These are phyloP conservation scores for Exophiala alcalophila DNA, from an alignment of 2,329 filamentous ascomycete genomes.

Conservation along the genomic window DNA sequence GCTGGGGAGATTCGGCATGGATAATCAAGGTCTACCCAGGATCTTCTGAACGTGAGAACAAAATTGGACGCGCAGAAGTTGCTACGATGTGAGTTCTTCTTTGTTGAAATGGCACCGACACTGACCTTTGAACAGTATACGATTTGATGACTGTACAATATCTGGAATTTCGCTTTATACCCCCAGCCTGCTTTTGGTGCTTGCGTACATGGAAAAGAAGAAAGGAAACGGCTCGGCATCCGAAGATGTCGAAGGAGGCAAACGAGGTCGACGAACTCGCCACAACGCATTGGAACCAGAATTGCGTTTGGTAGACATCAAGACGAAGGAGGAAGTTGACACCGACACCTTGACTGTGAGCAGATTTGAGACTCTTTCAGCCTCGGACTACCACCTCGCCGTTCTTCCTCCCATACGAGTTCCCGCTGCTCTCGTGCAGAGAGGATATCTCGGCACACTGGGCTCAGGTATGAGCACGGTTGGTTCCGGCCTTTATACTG, in stretches of 20 bases:
- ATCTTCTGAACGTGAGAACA: constrained; percentile 64
- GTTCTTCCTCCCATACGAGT: constrained; percentile 75
- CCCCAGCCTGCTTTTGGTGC: constrained; percentile 80
- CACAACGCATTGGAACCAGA: constrained; percentile 83
- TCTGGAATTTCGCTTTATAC: constrained; percentile 97
- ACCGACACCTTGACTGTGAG: constrained; percentile 83
- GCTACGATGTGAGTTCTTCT: constrained; percentile 74
- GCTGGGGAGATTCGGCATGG: constrained; percentile 96
- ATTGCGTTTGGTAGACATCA: constrained; percentile 83
- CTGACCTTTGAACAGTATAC: constrained; percentile 58
- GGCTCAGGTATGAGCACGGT: constrained; percentile 45
- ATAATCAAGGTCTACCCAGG: constrained; percentile 85
- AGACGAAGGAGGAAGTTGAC: constrained; percentile 77
- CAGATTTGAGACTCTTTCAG: constrained; percentile 79
- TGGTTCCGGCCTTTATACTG: constrained; percentile 38
- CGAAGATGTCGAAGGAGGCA: constrained; percentile 42
- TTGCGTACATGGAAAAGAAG: constrained; percentile 79
- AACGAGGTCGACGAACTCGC: constrained; percentile 51
- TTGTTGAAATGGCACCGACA: constrained; percentile 23
- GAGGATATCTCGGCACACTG: constrained; percentile 72
- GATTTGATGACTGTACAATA: constrained; percentile 89
- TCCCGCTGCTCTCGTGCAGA: constrained; percentile 61
- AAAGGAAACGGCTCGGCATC: constrained; percentile 66
- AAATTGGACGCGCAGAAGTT: constrained; percentile 79
- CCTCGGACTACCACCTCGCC: constrained; percentile 87